These are phyloP conservation scores for Cairneyella variabilis DNA, from an alignment of 495 filamentous ascomycete species.

Conservation along the genomic window DNA sequence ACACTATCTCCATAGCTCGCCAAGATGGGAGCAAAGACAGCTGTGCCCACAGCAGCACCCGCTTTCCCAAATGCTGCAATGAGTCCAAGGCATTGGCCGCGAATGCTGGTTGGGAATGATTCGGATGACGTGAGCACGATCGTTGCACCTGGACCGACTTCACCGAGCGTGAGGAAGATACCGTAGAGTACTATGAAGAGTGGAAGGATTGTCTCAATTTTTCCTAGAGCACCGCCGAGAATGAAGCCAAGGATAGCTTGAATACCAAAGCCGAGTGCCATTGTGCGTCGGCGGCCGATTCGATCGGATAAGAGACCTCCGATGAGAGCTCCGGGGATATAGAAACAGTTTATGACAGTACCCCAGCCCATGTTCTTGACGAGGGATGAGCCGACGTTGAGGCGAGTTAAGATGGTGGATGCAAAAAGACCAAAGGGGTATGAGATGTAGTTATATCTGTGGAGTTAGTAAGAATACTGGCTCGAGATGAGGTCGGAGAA, in stretches of 20 bases:
- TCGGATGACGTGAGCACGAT: slow-evolving; percentile 26
- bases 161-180: slow-evolving; percentile 43
- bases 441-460: slow-evolving; percentile 33
- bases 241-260: slow-evolving; percentile 44
- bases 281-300: slow-evolving; percentile 43
- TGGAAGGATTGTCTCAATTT: slow-evolving; percentile 40
- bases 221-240: slow-evolving; percentile 38
- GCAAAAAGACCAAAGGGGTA: slow-evolving; percentile 34
- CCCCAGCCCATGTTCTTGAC: slow-evolving; percentile 42
- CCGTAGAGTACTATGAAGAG: slow-evolving; percentile 49
- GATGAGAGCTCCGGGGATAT: slow-evolving; percentile 41
- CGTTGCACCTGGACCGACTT: slow-evolving; percentile 41
- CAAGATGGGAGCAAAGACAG: slow-evolving; percentile 42
- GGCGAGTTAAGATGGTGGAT: slow-evolving; percentile 32
- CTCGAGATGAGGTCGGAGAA: not conserved
- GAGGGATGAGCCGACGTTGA: slow-evolving; percentile 35
- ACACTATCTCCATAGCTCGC: slow-evolving; percentile 31
- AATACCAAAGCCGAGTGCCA: slow-evolving; percentile 39
- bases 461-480: not conserved
- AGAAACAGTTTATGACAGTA: slow-evolving; percentile 45
- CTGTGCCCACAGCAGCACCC: slow-evolving; percentile 42
- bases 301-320: slow-evolving; percentile 43
- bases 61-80: slow-evolving; percentile 45
- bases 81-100: slow-evolving; percentile 46
- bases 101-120: slow-evolving; percentile 44